Conservation (phyloP, 805 yeast genomes). For the Kockiozyma suomiensis region DNA sequence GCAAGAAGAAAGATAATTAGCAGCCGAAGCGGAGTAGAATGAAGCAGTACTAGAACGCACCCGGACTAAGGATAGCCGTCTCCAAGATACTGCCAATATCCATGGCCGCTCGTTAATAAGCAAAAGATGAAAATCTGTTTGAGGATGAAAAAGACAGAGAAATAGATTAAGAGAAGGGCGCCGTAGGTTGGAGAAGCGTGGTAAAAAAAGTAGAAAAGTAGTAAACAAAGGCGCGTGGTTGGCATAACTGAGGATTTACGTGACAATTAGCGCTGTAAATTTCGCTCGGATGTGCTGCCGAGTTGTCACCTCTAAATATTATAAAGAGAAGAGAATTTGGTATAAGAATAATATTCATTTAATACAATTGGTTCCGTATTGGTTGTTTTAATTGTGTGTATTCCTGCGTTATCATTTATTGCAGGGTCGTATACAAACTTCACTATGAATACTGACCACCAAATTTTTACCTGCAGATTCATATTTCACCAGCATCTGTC, state of each 20-base stretch:
- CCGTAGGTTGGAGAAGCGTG: not conserved
- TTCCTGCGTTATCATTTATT: too few species aligned
- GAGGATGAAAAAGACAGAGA: not conserved
- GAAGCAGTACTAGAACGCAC: slow-evolving; percentile 28
- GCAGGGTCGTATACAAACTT: too few species aligned
- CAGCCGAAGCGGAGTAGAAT: not conserved
- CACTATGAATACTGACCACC: too few species aligned
- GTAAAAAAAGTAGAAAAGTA: slow-evolving; percentile 1
- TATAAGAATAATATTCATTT: too few species aligned
- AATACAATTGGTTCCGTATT: too few species aligned
- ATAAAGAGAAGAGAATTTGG: too few species aligned
- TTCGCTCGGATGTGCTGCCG: too few species aligned
- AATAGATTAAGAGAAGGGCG: not conserved
- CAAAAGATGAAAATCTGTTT: not conserved
- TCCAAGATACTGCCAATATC: slow-evolving; percentile 75
- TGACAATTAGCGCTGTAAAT: too few species aligned
- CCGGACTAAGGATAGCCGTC: slow-evolving; percentile 71
- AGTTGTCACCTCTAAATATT: too few species aligned
- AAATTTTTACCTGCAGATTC: not conserved
- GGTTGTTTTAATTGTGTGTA: too few species aligned
- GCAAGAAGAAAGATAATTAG: not conserved
- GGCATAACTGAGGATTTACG: not conserved
- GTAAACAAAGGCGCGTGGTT: slow-evolving; percentile 19
- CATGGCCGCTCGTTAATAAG: slow-evolving; percentile 41
- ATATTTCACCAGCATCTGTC: not conserved